Evolutionary conservation across 805 yeast genomes (phyloP), one percentile per base, ranked within the genome.

Genomic region (Candida palmyrensis): DNA sequence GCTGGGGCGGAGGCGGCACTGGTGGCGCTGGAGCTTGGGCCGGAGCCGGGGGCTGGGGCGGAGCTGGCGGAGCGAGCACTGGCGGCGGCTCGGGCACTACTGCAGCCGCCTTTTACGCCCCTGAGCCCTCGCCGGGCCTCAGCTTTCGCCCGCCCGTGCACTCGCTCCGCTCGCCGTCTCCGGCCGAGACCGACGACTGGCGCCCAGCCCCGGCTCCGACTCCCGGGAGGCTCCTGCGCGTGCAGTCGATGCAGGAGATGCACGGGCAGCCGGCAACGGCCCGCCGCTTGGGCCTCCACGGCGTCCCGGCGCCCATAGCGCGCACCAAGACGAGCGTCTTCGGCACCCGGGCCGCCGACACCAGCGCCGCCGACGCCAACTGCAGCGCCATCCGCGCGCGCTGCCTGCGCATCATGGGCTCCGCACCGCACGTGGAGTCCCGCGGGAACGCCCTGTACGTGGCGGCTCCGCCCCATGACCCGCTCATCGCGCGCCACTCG

Each of bases 181-280:
- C 66, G 1, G 64, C 58, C 6, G 66, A 60, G 33, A 33, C 42
- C 18, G 66, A 61, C 17, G 67, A 59, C 8, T 52, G 58, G 53
- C 38, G 41, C 20, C 27, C 22, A 18, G 11, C 7, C 30, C 15
- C 11, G 7, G 13, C 16, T n/a, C 31, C 23, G 18, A 40, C 44
- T 12, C 49, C 50, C 10, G 41, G 41, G 9, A 47, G 47, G 25
- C 35, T 51, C 25, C 54, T 67, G 5, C 43, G 65, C 18, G 55
- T 65, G 1, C 67, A 61, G 33, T 61, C 68, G 6, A 53, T 62
- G 52, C 49, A 48, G 38, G 65, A 59, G 29, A 39, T 51, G 6
- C 43, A 41, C 23, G 23, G 17, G 13, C 49, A 44, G 13, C 3
- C 29, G 20, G 10, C 15, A 24, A 10, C n/a, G 12, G 20, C 16